Evolutionary conservation across 768 basidiomycete species (phyloP), one percentile per base, ranked within the genome.

Genomic region (Obba rivulosa): DNA sequence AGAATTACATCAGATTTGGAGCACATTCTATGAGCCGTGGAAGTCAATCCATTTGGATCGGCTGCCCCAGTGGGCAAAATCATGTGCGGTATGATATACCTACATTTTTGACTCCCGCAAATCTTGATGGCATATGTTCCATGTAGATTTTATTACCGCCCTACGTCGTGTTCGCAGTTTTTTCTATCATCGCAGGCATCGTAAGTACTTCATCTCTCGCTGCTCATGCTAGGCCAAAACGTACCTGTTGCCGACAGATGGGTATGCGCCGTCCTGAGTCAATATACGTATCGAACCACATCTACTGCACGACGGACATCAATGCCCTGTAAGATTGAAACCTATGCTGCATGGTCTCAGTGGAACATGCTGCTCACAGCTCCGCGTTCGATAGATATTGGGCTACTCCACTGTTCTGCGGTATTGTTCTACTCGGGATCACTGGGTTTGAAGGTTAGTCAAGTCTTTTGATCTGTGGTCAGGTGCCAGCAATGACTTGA

Each of bases 261-360:
- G 56, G 43, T n/a, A 28, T 34, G 16, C 46, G 50, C 34, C 31
- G 56, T 42, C 63, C 66, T 5, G 48, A 59, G 1, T 52, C 57
- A 17, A 53, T 70, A 17, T 51, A 55, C 25, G 57, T 60, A 2
- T 48, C 62, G 39, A 79, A 78, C 57, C 74, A 75, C 25, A 53
- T 81, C 38, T 80, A 79, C 62, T 81, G 80, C 55, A 67, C 69
- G 14, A 57, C 70, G n/a, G 53, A 57, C 18, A 51, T 54, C 9
- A 53, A 58, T 34, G 52, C 57, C 39, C 60, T 71, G 78, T 79
- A 49, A 47, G 76, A 62, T 46, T 34, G 8, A 7, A 13, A 5
- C 7, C 28, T 13, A 31, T 5, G 7, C 28, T 31, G 28, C 13
- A 13, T 45, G 21, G 8, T 40, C 24, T 14, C 28, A 14, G 23